phyloP scores from a whole-genome alignment of 106 monocot genomes.

The Acorus calamus region DNA sequence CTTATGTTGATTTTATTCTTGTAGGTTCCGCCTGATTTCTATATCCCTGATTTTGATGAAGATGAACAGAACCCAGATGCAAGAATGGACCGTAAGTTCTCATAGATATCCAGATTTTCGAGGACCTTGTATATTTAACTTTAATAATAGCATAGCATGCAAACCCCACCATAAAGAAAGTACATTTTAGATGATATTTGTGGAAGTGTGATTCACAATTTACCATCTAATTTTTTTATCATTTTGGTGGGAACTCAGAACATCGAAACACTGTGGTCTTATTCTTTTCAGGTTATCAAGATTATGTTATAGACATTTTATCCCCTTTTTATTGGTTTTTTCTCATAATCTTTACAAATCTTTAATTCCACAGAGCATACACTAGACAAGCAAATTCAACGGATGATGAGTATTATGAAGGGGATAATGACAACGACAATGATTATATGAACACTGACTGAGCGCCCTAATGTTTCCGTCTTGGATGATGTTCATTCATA shows the following conservation, averaged over 20 bases:
- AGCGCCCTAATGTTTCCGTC: background rate
- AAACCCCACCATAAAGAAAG: too few relatives aligned
- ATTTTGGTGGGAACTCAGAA: too few relatives aligned
- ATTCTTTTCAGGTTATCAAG: too few relatives aligned
- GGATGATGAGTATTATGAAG: slow-evolving; percentile 95
- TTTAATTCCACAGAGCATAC: slow-evolving; percentile 40
- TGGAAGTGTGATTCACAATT: too few relatives aligned
- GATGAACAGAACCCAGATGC: slow-evolving; percentile 78
- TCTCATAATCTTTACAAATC: too few relatives aligned
- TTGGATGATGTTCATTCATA: too few relatives aligned
- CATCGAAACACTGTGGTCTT: too few relatives aligned
- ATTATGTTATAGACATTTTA: too few relatives aligned
- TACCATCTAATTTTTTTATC: too few relatives aligned
- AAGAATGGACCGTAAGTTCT: slow-evolving; percentile 63
- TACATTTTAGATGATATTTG: too few relatives aligned
- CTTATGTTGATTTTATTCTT: slow-evolving; percentile 7
- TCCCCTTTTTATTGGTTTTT: too few relatives aligned
- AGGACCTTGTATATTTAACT: background rate
- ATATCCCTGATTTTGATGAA: slow-evolving; percentile 91
- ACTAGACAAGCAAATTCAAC: slow-evolving; percentile 80
- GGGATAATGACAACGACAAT: slow-evolving; percentile 81
- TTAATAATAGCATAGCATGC: background rate
- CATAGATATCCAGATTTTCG: background rate
- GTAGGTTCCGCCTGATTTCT: slow-evolving; percentile 98
- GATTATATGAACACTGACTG: too few relatives aligned